Base-by-base conservation (phyloP, 139 green algal species). In the Asterochloris sp. region DNA sequence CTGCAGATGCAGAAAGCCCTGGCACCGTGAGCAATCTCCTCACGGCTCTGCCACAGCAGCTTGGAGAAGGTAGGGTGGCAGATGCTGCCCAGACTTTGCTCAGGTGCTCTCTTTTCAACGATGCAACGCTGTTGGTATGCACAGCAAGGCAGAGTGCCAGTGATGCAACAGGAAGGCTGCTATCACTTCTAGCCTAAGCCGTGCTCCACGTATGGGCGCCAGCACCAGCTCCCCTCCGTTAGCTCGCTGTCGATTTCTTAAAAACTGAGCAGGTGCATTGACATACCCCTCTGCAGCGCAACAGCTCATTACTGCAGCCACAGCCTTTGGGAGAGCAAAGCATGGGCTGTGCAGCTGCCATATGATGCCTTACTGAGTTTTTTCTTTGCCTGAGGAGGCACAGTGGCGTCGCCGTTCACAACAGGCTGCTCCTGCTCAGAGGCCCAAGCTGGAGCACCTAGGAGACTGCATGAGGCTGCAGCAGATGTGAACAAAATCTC, bases 151-250 rank as follows among this genome's bases (percentile, higher is more conserved):
- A 78, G 74, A 16, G 12, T 21, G 68, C 11, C n/a, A 76, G 69
- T 1, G 2, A 54, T 38, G 14, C 23, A 24, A 24, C 69, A 54
- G 69, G 69, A 28, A 38, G 23, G 24, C 26, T 28, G 19, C 16
- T 13, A 16, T 80, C 62, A 84, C 81, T 63, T 80, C 28, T 9
- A 83, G 29, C 0, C 73, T 26, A 13, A 66, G 29, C 13, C 78
- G 73, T 13, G 78, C 76, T 15, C 38, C 38, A 11, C 78, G 29
- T 19, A 84, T 84, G 24, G 81, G 81, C 24, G 81, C 73, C 21
- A 84, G 73, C 16, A 84, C 16, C 11, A 80, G 73, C 14, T 76
- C 27, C 61, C 81, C 81, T 80, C 62, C 74, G 76, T 84, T 75
- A 47, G 73, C 63, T 38, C 81, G 62, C 29, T 84, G 81, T 11